Percentiles rank a stretch among this genome's conserved stretches.
Evolutionary conservation across 768 basidiomycete species (phyloP).

Genomic region (Pisolithus tinctorius): DNA sequence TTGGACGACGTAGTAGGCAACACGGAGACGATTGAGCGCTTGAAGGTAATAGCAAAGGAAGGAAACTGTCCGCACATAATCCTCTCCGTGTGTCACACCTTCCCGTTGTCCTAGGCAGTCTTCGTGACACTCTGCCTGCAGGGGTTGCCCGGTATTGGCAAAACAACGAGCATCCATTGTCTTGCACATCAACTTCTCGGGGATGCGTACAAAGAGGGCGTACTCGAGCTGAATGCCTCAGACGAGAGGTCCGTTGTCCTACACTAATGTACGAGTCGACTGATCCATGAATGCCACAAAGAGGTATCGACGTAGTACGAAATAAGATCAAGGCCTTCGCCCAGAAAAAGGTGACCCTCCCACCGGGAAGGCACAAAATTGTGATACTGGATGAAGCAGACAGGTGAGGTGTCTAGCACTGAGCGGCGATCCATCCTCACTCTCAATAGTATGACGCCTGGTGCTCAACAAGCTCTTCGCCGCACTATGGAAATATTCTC

Average conservation of each 20-base stretch:
- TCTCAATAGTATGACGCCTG: constrained; percentile 83
- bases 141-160: constrained; percentile 98
- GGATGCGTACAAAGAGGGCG: constrained; percentile 97
- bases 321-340: constrained; percentile 98
- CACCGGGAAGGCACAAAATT: constrained; percentile 91
- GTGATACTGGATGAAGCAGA: constrained; percentile 98
- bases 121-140: constrained; percentile 25
- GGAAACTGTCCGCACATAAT: constrained; percentile 99
- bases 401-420: constrained; percentile 45
- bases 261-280: not conserved
- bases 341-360: constrained; percentile 98
- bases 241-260: constrained; percentile 78
- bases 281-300: constrained; percentile 25
- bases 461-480: constrained; percentile 95
- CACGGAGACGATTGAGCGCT: constrained; percentile 84
- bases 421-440: constrained; percentile 5
- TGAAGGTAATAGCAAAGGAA: constrained; percentile 94
- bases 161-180: constrained; percentile 98
- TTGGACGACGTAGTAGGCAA: constrained; percentile 94
- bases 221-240: constrained; percentile 94
- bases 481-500: constrained; percentile 99
- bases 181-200: constrained; percentile 92
- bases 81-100: constrained; percentile 63
- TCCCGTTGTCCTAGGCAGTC: not conserved
- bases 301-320: constrained; percentile 97